Evolutionary conservation across 78 protist genomes (phyloP), one percentile per base, ranked within the genome.

Genomic region (Polysphondylium violaceum): DNA sequence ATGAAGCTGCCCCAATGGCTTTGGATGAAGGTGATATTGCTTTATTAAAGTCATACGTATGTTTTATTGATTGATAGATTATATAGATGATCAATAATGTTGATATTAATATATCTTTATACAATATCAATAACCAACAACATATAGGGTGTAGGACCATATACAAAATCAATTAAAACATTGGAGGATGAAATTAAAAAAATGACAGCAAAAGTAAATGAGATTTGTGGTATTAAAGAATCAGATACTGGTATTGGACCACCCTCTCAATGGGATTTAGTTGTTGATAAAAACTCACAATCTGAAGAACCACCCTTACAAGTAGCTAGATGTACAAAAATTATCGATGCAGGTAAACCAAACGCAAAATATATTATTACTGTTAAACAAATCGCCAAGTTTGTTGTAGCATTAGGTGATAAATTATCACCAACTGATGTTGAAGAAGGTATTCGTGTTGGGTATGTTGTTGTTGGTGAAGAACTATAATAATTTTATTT

Each of bases 371-470:
- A 99, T 74, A 67, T 99, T 71, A 98, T 99, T 92, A 97, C 94
- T 89, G 96, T 98, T 43, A 91, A 93, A 75, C 99, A 98, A 86
- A 78, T 95, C 38, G 99, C 99, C 21, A 98, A 98, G 96, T 99
- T 98, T 89, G 99, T 99, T 5, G 99, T 99, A n/a, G 99, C 96
- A n/a, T 95, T 98, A 9, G 97, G 98, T 35, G 99, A 99, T 23
- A 78, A 95, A 16, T 97, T 98, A 2, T 95, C 99, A 6, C 99
- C 99, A 19, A 94, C 99, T 2, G 99, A 99, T 71, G 96, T 99
- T 59, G 99, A 99, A 60, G 99, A 99, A 94, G 99, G 99, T 83
- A 99, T 99, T 99, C 97, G 99, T 50, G 99, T 99, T 44, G 99
- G 99, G 91, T 88, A 50, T 4, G 93, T 73, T 35, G 14, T 56